A percentile compares a stretch with the other conserved stretches of the same genome.
Evolutionary conservation across 345 rosid genomes (phyloP).

Genomic region (Sapria himalayana): DNA sequence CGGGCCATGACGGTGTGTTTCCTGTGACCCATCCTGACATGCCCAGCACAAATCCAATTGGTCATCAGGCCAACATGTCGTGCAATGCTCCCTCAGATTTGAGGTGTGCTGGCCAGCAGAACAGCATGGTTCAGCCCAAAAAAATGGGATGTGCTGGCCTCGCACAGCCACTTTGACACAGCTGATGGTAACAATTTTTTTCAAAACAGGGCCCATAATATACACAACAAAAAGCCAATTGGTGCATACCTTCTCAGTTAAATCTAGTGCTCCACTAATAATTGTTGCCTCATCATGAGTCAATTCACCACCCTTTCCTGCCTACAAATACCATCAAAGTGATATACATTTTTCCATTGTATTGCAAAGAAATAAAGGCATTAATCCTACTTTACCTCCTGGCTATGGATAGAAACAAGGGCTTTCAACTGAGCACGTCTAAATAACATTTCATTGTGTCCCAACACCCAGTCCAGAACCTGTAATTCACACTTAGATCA

Average conservation of each 20-base stretch:
- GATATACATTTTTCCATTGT: slow-evolving; percentile 1
- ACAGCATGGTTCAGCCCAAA: no score
- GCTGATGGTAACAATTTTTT: no score
- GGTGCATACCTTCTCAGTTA: slow-evolving; percentile 65
- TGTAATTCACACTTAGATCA: slow-evolving; percentile 15
- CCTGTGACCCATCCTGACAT: no score
- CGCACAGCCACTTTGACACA: no score
- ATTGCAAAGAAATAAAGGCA: not conserved
- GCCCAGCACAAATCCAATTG: no score
- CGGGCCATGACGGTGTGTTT: no score
- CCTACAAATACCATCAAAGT: slow-evolving; percentile 23
- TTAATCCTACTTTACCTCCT: slow-evolving; percentile 32
- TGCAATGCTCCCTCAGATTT: no score
- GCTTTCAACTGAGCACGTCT: slow-evolving; percentile 93
- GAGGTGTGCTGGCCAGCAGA: no score
- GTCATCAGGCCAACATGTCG: no score
- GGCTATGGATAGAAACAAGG: slow-evolving; percentile 77
- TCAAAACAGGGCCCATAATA: no score
- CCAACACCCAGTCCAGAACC: slow-evolving; percentile 76
- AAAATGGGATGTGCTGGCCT: no score
- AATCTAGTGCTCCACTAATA: slow-evolving; percentile 90
- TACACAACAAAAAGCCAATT: no score
- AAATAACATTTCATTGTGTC: slow-evolving; percentile 75
- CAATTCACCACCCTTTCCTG: slow-evolving; percentile 96
- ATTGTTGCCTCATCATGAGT: slow-evolving; percentile 92